Percentiles rank a stretch among this genome's conserved stretches.
These are phyloP conservation scores for Sarocladium brachiariae DNA, from an alignment of 2,329 filamentous ascomycete species.

Conservation along the genomic window DNA sequence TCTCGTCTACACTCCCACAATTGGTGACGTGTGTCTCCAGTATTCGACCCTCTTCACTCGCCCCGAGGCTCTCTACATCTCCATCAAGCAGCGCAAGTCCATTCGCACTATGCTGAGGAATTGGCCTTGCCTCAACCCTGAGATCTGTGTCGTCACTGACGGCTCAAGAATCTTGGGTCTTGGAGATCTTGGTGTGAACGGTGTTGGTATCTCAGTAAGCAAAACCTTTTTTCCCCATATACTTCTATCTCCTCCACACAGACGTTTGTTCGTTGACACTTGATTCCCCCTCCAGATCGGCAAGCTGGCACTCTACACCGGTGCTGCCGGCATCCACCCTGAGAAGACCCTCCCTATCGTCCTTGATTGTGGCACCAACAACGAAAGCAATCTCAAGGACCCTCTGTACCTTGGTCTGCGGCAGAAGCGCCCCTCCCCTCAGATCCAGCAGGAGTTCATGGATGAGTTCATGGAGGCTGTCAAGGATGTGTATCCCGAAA, in stretches of 20 bases:
- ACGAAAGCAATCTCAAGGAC: slow-evolving; percentile 59
- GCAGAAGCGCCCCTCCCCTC: slow-evolving; percentile 68
- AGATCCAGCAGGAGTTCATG: slow-evolving; percentile 84
- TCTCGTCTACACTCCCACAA: slow-evolving; percentile 80
- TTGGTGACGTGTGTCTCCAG: slow-evolving; percentile 92
- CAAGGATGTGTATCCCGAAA: slow-evolving; percentile 61
- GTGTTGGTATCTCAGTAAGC: slow-evolving; percentile 89
- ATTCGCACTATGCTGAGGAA: slow-evolving; percentile 84
- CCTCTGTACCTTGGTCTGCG: slow-evolving; percentile 86
- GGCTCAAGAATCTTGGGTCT: slow-evolving; percentile 89
- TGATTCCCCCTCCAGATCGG: slow-evolving; percentile 52
- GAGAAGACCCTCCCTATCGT: slow-evolving; percentile 71
- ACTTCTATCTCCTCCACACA: no score
- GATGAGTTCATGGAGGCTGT: slow-evolving; percentile 95
- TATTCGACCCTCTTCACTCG: slow-evolving; percentile 95
- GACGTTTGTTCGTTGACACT: slow-evolving; percentile 18
- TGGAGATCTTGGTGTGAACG: slow-evolving; percentile 92
- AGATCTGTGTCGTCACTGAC: slow-evolving; percentile 96
- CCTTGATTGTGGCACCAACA: slow-evolving; percentile 59
- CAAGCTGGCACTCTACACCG: slow-evolving; percentile 92
- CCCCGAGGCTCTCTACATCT: slow-evolving; percentile 93
- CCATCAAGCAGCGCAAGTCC: slow-evolving; percentile 87
- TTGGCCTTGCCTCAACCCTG: slow-evolving; percentile 83
- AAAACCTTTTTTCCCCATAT: background rate
- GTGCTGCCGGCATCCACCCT: slow-evolving; percentile 89